Evolutionary conservation across 1,284 basidiomycete genomes (phyloP).

Genomic region (Takashimella tepidaria): DNA sequence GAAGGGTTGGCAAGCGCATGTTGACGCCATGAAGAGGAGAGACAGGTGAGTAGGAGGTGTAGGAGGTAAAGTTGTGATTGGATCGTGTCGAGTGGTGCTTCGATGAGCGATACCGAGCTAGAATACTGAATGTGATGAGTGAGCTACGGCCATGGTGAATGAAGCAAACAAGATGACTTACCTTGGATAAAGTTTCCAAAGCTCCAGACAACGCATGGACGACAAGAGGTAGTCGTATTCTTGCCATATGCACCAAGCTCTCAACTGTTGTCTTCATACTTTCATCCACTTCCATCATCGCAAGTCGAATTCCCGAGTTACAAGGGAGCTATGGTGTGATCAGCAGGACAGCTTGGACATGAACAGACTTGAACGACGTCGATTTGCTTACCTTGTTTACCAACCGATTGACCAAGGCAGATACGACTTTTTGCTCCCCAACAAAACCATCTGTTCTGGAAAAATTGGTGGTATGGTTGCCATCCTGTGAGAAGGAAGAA

Average conservation of each 20-base stretch:
- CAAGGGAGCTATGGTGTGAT: slow-evolving; percentile 65
- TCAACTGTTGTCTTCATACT: slow-evolving; percentile 68
- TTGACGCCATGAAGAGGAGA: slow-evolving; percentile 69
- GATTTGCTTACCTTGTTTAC: slow-evolving; percentile 36
- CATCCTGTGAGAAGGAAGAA: slow-evolving; percentile 13
- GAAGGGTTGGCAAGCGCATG: slow-evolving; percentile 19
- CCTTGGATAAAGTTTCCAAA: slow-evolving; percentile 70
- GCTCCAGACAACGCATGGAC: slow-evolving; percentile 69
- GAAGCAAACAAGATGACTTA: slow-evolving; percentile 33
- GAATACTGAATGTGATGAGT: slow-evolving; percentile 49
- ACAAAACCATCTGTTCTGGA: slow-evolving; percentile 9
- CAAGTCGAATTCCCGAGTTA: slow-evolving; percentile 68
- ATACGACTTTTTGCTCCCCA: slow-evolving; percentile 37
- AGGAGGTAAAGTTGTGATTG: slow-evolving; percentile 87
- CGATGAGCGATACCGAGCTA: slow-evolving; percentile 27
- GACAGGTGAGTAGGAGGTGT: slow-evolving; percentile 68
- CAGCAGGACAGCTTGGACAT: not conserved
- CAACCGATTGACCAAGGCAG: slow-evolving; percentile 31
- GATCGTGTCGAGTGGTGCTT: slow-evolving; percentile 64
- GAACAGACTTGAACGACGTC: not conserved
- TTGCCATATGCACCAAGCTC: slow-evolving; percentile 69
- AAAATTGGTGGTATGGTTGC: not conserved
- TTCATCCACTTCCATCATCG: slow-evolving; percentile 66
- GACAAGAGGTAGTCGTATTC: slow-evolving; percentile 69
- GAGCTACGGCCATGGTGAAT: slow-evolving; percentile 51